phyloP scores from a whole-genome alignment of 345 rosid species.

The Citrus sp. region DNA sequence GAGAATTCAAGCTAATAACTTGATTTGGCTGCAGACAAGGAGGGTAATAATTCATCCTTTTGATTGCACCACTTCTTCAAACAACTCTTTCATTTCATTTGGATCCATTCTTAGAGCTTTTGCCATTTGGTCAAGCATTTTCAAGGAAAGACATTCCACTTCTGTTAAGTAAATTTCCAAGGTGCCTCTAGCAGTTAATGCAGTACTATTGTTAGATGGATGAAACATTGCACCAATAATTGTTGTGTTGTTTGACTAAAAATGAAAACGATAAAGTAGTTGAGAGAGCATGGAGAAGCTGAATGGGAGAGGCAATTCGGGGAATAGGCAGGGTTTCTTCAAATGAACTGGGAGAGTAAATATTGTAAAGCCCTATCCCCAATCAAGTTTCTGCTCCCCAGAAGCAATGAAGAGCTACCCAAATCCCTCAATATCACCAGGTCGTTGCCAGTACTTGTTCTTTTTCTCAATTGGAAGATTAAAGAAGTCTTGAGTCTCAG shows the following conservation, averaged over 20 bases:
- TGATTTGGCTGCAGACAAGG: slow-evolving; percentile 51
- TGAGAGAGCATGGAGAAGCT: no score
- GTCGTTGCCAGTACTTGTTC: slow-evolving; percentile 1
- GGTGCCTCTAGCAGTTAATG: neutral
- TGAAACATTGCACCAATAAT: no score
- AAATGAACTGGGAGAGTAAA: neutral
- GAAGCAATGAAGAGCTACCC: neutral
- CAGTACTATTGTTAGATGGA: no score
- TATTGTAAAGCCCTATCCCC: neutral
- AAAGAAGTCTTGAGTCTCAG: no score
- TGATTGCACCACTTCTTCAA: slow-evolving; percentile 28
- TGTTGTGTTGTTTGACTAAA: no score
- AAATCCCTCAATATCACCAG: no score
- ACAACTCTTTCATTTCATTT: slow-evolving; percentile 1
- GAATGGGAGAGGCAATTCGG: slow-evolving; percentile 8
- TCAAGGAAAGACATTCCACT: neutral
- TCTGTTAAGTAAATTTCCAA: neutral
- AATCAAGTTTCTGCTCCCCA: slow-evolving; percentile 4
- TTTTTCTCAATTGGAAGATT: slow-evolving; percentile 27
- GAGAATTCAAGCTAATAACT: no score
- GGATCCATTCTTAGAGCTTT: neutral
- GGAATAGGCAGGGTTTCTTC: slow-evolving; percentile 1
- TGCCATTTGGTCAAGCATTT: neutral
- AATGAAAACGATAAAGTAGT: no score
- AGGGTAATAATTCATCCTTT: slow-evolving; percentile 57